Evolutionary conservation across 2,329 filamentous ascomycete species (phyloP).

Genomic region (Graphiopsis chlorocephala): DNA sequence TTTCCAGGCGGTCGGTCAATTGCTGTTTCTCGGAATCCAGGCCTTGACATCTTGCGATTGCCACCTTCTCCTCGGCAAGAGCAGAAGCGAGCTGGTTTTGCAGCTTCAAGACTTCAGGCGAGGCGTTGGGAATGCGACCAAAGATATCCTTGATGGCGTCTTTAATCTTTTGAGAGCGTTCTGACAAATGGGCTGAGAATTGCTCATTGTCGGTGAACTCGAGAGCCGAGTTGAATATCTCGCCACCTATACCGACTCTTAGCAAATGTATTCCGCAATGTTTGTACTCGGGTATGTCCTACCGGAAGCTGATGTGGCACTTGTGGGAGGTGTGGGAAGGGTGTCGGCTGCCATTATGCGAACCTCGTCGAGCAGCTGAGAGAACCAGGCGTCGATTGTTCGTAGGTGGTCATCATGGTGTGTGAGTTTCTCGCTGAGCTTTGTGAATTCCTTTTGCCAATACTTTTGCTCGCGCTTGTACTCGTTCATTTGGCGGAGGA

Average conservation of each 20-base stretch:
- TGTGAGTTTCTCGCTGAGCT: conserved; percentile 71
- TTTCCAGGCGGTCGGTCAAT: conserved; percentile 81
- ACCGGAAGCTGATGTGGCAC: conserved; percentile 31
- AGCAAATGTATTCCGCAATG: conserved; percentile 30
- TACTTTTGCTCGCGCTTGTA: conserved; percentile 88
- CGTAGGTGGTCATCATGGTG: conserved; percentile 92
- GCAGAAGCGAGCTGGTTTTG: conserved; percentile 73
- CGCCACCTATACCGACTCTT: conserved; percentile 33
- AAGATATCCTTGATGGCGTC: conserved; percentile 70
- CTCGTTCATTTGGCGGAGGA: conserved; percentile 95
- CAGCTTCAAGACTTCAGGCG: conserved; percentile 68
- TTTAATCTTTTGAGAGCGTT: conserved; percentile 73
- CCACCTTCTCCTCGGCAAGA: conserved; percentile 78
- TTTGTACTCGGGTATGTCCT: conserved; percentile 24
- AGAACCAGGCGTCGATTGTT: conserved; percentile 88
- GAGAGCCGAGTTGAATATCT: conserved; percentile 50
- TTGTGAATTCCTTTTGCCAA: conserved; percentile 75
- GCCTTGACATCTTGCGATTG: conserved; percentile 72
- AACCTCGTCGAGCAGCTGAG: conserved; percentile 62
- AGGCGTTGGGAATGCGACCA: conserved; percentile 45
- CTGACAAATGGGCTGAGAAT: conserved; percentile 77
- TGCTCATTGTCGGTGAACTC: conserved; percentile 55
- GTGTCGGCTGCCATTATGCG: conserved; percentile 41
- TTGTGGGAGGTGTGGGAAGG: conserved; percentile 31
- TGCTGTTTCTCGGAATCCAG: conserved; percentile 76